A percentile compares a stretch with the other conserved stretches of the same genome.
phyloP scores from a whole-genome alignment of 805 yeast genomes.

The Zygosaccharomyces lentus region DNA sequence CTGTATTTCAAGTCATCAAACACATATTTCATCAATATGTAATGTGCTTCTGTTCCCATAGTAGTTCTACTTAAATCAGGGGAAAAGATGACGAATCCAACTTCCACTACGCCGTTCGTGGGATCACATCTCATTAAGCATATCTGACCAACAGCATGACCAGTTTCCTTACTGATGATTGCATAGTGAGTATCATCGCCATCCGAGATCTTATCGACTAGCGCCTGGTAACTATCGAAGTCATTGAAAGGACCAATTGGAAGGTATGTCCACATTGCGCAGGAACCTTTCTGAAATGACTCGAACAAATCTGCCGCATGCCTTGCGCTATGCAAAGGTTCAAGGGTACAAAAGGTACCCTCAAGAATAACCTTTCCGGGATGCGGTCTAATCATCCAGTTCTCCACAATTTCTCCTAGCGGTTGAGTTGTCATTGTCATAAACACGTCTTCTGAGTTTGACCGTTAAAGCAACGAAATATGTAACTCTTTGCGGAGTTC shows the following conservation, averaged over 20 bases:
- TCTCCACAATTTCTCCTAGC: conserved; percentile 11
- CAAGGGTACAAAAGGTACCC: conserved; percentile 18
- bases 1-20: conserved; percentile 31
- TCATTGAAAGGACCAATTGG: conserved; percentile 17
- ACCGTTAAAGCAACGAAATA: too few species aligned
- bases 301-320: conserved; percentile 16
- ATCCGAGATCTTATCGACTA: neutral
- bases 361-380: conserved; percentile 13
- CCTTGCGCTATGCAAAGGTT: conserved; percentile 16
- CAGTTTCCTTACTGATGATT: conserved; percentile 19
- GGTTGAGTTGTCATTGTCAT: conserved; percentile 5
- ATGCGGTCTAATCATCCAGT: conserved; percentile 14
- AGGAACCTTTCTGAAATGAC: conserved; percentile 8
- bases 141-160: conserved; percentile 28
- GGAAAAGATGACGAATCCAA: conserved; percentile 30
- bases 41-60: conserved; percentile 34
- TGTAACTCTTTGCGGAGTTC: too few species aligned
- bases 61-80: conserved; percentile 20
- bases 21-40: conserved; percentile 28
- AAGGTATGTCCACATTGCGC: conserved; percentile 18
- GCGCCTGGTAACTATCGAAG: conserved; percentile 2
- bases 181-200: conserved; percentile 18
- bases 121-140: conserved; percentile 28
- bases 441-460: too few species aligned
- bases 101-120: conserved; percentile 28